Percentiles rank a stretch among this genome's conserved stretches.
phyloP scores from a whole-genome alignment of 2,329 filamentous ascomycete genomes.

The Colletotrichum plurivorum region DNA sequence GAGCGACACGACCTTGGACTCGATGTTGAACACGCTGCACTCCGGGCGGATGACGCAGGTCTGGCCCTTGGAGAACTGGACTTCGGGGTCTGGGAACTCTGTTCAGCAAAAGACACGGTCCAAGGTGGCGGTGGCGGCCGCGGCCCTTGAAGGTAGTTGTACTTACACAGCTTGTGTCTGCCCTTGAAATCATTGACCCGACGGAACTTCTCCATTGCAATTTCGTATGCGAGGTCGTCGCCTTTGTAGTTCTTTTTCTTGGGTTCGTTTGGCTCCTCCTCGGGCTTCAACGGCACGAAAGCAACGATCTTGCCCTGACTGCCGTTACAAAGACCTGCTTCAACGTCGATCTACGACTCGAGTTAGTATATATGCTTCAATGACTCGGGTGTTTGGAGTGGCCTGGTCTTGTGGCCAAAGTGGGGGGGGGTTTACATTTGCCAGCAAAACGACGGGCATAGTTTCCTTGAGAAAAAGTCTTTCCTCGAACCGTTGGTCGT shows the following conservation, averaged over 20 bases:
- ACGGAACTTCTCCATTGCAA: background rate
- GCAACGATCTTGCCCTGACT: constrained; percentile 1
- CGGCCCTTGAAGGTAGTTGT: background rate
- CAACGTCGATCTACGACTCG: background rate
- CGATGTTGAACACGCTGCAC: background rate
- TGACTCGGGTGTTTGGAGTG: background rate
- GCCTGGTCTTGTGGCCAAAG: background rate
- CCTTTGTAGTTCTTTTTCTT: background rate
- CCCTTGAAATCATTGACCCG: background rate
- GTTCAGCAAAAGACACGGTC: background rate
- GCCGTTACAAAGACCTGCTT: constrained; percentile 5
- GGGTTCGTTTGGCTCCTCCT: background rate
- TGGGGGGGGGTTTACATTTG: background rate
- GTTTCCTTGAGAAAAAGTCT: background rate
- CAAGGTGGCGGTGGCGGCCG: background rate
- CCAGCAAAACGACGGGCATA: constrained; percentile 7
- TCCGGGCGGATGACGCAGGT: background rate
- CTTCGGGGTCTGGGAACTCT: background rate
- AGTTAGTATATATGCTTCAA: background rate
- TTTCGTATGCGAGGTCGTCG: background rate
- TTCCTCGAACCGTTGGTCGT: background rate
- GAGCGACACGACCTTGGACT: background rate
- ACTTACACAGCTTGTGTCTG: background rate
- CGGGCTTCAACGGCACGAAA: background rate
- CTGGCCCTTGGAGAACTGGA: constrained; percentile 4